Percentiles rank a stretch among this genome's conserved stretches.
These are phyloP conservation scores for Leccinum imitatum DNA, from an alignment of 768 basidiomycete genomes.

Conservation along the genomic window DNA sequence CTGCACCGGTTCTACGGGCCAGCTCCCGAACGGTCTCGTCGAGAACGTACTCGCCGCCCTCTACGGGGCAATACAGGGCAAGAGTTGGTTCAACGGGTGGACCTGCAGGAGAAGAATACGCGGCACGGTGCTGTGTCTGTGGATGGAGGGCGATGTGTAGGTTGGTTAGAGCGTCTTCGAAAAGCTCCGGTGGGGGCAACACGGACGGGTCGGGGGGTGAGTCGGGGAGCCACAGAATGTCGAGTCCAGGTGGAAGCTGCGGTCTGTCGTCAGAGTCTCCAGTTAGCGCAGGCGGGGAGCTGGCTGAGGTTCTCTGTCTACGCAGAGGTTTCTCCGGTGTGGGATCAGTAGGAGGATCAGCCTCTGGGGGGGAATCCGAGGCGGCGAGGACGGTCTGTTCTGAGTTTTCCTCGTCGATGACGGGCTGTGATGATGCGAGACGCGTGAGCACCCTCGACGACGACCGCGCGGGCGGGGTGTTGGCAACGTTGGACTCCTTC, in stretches of 20 bases:
- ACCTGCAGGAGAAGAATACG: constrained; percentile 53
- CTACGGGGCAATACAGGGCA: constrained; percentile 78
- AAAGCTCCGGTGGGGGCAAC: constrained; percentile 71
- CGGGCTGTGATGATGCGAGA: constrained; percentile 25
- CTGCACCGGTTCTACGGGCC: constrained; percentile 69
- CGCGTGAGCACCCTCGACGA: constrained; percentile 24
- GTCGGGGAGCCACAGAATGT: constrained; percentile 65
- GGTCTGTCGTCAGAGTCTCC: constrained; percentile 32
- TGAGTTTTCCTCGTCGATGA: constrained; percentile 14
- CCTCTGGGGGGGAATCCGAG: constrained; percentile 28
- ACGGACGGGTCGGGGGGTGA: constrained; percentile 23
- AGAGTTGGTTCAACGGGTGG: constrained; percentile 74
- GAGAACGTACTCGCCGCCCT: constrained; percentile 82
- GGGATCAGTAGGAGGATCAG: constrained; percentile 19
- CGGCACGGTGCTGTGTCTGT: constrained; percentile 75
- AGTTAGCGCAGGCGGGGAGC: not conserved
- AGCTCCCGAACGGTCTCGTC: constrained; percentile 78
- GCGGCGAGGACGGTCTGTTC: constrained; percentile 8
- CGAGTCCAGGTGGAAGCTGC: constrained; percentile 53
- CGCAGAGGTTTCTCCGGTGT: constrained; percentile 26
- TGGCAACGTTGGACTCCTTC: constrained; percentile 18
- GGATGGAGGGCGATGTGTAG: constrained; percentile 77
- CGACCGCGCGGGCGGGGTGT: constrained; percentile 7
- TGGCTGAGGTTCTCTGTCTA: constrained; percentile 14
- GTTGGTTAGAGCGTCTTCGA: constrained; percentile 75